phyloP scores from a whole-genome alignment of 1,284 basidiomycete genomes.

The Thecaphora frezii region DNA sequence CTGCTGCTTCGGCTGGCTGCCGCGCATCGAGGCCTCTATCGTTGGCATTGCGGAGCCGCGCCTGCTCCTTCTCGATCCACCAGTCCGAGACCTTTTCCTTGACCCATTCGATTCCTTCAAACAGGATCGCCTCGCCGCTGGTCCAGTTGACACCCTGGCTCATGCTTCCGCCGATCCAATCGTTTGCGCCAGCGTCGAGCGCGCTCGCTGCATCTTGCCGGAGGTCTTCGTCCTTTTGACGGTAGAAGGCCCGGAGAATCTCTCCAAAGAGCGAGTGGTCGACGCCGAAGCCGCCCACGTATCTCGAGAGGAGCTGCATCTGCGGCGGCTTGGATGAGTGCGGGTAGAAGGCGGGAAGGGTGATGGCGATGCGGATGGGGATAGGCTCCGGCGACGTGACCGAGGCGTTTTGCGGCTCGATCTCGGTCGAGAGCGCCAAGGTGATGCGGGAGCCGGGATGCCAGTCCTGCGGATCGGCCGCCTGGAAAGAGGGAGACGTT shows the following conservation, averaged over 20 bases:
- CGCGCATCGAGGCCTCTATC: neutral
- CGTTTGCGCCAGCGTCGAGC: neutral
- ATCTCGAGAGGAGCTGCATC: conserved; percentile 50
- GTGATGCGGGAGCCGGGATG: conserved; percentile 23
- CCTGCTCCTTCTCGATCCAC: conserved; percentile 24
- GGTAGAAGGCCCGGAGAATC: conserved; percentile 47
- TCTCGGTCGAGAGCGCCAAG: conserved; percentile 26
- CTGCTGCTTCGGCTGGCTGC: too few species aligned
- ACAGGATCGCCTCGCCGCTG: conserved; percentile 49
- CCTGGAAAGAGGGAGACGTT: neutral
- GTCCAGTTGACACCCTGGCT: conserved; percentile 34
- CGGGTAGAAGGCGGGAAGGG: conserved; percentile 49
- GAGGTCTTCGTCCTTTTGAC: conserved; percentile 14
- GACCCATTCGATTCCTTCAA: conserved; percentile 58
- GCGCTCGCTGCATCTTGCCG: conserved; percentile 3
- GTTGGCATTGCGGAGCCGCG: neutral
- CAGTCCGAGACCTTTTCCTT: conserved; percentile 47
- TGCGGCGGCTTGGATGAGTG: conserved; percentile 38
- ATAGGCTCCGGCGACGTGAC: neutral
- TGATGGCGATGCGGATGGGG: conserved; percentile 43
- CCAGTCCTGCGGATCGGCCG: conserved; percentile 21
- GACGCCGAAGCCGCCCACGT: conserved; percentile 48
- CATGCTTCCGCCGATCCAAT: conserved; percentile 13
- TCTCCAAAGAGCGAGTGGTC: conserved; percentile 51
- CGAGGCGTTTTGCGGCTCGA: conserved; percentile 12